These are phyloP conservation scores for Agapanthus africanus DNA, from an alignment of 106 monocot genomes.

Conservation along the genomic window DNA sequence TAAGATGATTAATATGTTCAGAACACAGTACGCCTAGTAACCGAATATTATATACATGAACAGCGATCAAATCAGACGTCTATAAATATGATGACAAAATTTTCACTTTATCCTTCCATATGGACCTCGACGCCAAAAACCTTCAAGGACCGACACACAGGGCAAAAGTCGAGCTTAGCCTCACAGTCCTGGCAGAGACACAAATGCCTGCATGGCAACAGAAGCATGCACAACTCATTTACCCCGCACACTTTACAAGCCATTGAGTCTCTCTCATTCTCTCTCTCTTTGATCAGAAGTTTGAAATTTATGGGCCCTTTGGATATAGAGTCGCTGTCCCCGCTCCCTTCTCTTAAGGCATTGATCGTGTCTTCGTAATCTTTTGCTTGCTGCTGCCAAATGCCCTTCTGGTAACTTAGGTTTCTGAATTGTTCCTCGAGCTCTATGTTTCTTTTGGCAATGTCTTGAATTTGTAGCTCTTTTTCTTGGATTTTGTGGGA, in stretches of 20 bases:
- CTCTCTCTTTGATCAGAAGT: no score
- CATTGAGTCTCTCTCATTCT: constrained; percentile 34
- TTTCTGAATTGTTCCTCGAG: constrained; percentile 80
- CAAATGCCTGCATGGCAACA: constrained; percentile 80
- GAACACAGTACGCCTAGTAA: no score
- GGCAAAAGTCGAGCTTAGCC: constrained; percentile 68
- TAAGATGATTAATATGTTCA: no score
- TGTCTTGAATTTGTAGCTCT: constrained; percentile 46
- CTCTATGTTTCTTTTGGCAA: constrained; percentile 62
- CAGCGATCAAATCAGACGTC: no score
- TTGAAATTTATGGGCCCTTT: constrained; percentile 36
- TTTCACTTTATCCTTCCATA: constrained; percentile 31
- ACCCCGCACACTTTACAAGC: constrained; percentile 58
- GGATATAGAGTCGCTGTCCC: constrained; percentile 78
- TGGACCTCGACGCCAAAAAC: constrained; percentile 73
- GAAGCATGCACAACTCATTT: constrained; percentile 68
- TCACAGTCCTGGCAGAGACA: constrained; percentile 91
- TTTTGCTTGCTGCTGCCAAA: constrained; percentile 76
- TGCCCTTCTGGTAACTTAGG: constrained; percentile 35
- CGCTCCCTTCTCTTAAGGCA: constrained; percentile 73
- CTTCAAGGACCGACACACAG: constrained; percentile 76
- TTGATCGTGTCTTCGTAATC: constrained; percentile 65
- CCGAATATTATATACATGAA: no score
- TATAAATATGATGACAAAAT: no score
- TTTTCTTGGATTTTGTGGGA: constrained; percentile 54